Evolutionary conservation across 768 basidiomycete species (phyloP), one percentile per base, ranked within the genome.

Genomic region (Boletellus emodensis): DNA sequence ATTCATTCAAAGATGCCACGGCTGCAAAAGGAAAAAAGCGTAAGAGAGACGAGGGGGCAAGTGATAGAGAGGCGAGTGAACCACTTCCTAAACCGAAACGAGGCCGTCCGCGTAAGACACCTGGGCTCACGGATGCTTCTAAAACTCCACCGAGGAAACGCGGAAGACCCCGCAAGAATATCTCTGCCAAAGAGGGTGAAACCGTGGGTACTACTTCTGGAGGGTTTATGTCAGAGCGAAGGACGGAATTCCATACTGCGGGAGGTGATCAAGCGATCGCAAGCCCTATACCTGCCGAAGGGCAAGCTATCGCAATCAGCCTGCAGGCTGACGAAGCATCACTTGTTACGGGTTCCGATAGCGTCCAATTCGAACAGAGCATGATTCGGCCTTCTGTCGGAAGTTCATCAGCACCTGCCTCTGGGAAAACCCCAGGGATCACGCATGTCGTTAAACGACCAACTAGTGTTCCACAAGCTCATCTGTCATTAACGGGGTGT

Each of bases 61-160:
- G 47, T 3, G 47, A 45, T 18, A 60, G 24, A 33, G 65, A 63
- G 30, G 54, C 50, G 39, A 41, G 43, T 35, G 66, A 61, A 45
- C 46, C 40, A 3, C 51, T 39, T 47, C 60, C 51, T 35, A 68
- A 59, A 51, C 57, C 24, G 44, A 87, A 85, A 63, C 77, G 76
- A 57, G 83, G 82, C 20, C 70, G 81, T 33, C 79, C 86, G 37
- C 71, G 75, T 48, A 87, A 80, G 56, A 54, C 60, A 38, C 56
- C 52, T 15, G 48, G 11, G 24, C 48, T 8, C 20, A 44, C 44
- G 32, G 52, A 60, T 41, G 7, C 37, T 38, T 24, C 55, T 4
- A 34, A 34, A 13, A 49, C 53, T 17, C 52, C 53, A 13, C 62
- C 67, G 28, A 76, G 68, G 61, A 70, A 62, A 52, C 65, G 69